Base-by-base conservation (phyloP, 208 protist genomes). In the Trypanosoma platydactyli region DNA sequence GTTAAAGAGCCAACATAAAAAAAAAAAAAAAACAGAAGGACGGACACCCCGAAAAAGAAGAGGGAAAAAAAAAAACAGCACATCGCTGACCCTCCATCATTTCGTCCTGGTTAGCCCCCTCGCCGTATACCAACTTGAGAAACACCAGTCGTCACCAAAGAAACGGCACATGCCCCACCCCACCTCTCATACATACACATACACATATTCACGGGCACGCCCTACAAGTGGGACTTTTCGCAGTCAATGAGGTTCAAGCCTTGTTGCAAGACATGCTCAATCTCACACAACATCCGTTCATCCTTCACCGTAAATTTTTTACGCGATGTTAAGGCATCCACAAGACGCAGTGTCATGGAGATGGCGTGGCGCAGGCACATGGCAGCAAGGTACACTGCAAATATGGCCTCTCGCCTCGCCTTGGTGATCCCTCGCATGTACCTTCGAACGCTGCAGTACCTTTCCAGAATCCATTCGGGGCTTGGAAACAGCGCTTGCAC, bases 391-490 rank as follows among this genome's bases (percentile, higher is more conserved):
- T 92, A 92, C 18, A 92, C 83, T 48, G 67, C 84, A 69, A 92
- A 92, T 50, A 92, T 89, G 50, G 79, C 76, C 29, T 92, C 79
- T 25, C 86, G 77, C 27, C 72, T 68, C 20, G 38, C 61, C 18
- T 73, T 60, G 54, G 84, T 80, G 38, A 92, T 63, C 49, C 80
- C 71, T 33, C 72, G 80, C 80, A 89, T 80, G 71, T 92, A 92
- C 35, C 82, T 78, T 29, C 80, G 77, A 7, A 66, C 64, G 48
- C 62, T 77, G 72, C 86, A 92, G 76, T 92, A 92, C 73, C 73
- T 76, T 40, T 92, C 80, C 0, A 92, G 52, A 27, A 92, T 83
- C 42, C 84, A 79, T 41, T 58, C 69, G 0, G 80, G 64, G 2
- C 83, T 71, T 3, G 86, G 83, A 66, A 89, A 89, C 35, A 89